Percentiles rank a stretch among this genome's conserved stretches.
phyloP scores from a whole-genome alignment of 1,139 yeast species.

The Zygoascus sp. region DNA sequence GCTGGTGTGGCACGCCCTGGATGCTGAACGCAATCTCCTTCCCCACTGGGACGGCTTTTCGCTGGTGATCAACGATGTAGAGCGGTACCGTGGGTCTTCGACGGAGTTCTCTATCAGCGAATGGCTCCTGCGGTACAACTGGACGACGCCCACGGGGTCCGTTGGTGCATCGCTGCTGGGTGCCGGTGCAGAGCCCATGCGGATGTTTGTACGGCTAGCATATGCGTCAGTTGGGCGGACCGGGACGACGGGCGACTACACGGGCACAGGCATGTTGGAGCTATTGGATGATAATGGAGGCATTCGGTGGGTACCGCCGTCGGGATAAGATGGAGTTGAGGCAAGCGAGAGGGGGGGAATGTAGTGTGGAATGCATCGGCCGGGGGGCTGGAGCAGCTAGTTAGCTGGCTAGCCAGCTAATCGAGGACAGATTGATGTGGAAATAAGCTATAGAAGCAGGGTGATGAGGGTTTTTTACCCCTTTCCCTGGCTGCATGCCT shows the following conservation, averaged over 20 bases:
- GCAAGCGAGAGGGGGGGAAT: not conserved
- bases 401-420: not conserved
- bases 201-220: conserved; percentile 27
- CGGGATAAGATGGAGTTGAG: not conserved
- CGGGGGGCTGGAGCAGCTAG: not conserved
- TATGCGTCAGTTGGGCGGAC: conserved; percentile 22
- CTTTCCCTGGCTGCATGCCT: not conserved
- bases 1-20: conserved; percentile 24
- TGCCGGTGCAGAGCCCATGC: too few species aligned
- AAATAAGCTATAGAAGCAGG: not conserved
- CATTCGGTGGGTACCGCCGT: conserved; percentile 16
- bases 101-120: conserved; percentile 27
- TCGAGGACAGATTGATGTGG: not conserved
- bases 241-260: conserved; percentile 27
- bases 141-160: conserved; percentile 1
- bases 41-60: conserved; percentile 47
- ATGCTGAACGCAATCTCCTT: not conserved
- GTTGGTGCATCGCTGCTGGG: too few species aligned
- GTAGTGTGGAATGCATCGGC: not conserved
- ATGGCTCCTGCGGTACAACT: conserved; percentile 21
- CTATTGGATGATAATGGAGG: conserved; percentile 16
- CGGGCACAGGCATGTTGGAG: conserved; percentile 26
- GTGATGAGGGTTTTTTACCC: not conserved
- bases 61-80: conserved; percentile 73
- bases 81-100: conserved; percentile 53